Conservation (phyloP, 768 basidiomycete species). For the Panaeolus cyanescens region DNA sequence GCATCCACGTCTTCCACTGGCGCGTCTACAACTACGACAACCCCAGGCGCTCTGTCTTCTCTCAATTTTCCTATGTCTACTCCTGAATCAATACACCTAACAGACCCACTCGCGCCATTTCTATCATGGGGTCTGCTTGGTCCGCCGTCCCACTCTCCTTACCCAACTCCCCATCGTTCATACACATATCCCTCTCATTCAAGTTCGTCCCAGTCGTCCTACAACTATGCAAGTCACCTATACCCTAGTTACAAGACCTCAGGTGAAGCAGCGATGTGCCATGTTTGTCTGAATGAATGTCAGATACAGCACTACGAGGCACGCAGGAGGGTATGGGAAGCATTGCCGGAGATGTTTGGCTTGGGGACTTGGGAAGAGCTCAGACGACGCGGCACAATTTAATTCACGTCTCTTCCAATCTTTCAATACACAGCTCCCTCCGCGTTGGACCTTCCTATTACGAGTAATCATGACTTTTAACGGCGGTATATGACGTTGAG, state of each 20-base stretch:
- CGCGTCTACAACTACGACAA: not conserved
- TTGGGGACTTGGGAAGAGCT: constrained; percentile 39
- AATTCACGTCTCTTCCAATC: no score
- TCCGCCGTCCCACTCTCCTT: not conserved
- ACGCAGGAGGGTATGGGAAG: constrained; percentile 40
- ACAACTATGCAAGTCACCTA: not conserved
- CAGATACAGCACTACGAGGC: constrained; percentile 32
- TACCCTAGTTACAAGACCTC: not conserved
- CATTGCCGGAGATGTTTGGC: constrained; percentile 39
- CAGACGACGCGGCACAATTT: constrained; percentile 23
- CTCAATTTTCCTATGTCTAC: not conserved
- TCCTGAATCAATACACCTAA: not conserved
- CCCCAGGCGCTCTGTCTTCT: not conserved
- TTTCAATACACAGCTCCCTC: no score
- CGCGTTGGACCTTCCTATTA: no score
- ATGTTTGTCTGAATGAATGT: constrained; percentile 30
- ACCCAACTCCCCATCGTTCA: not conserved
- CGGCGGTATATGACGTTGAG: no score
- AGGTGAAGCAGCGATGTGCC: constrained; percentile 23
- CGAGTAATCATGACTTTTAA: no score
- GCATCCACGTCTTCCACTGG: not conserved
- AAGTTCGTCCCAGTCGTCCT: not conserved
- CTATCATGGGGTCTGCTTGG: not conserved
- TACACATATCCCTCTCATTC: not conserved
- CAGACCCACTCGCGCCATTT: not conserved